A percentile compares a stretch with the other conserved stretches of the same genome.
Evolutionary conservation across 1,139 yeast genomes (phyloP).

Genomic region (Williopsis jadinii): DNA sequence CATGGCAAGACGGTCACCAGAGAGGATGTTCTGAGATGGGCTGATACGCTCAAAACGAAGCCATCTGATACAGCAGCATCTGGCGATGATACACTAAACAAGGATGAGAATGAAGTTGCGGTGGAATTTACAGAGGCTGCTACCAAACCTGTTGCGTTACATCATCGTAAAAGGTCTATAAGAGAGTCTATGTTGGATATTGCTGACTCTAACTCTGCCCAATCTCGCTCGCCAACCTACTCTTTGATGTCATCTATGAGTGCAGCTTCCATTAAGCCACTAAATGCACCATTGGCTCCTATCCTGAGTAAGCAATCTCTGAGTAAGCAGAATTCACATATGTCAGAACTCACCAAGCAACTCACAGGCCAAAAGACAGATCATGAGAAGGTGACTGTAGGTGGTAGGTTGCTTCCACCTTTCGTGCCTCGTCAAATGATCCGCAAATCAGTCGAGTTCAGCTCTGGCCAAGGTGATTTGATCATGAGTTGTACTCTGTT

Average conservation of each 20-base stretch:
- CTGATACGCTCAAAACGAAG: conserved; percentile 9
- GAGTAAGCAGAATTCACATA: conserved; percentile 16
- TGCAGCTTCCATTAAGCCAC: conserved; percentile 8
- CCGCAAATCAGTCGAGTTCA: conserved; percentile 43
- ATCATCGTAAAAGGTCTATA: conserved; percentile 7
- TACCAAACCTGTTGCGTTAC: conserved; percentile 7
- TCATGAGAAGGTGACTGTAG: conserved; percentile 1
- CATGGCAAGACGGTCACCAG: conserved; percentile 28
- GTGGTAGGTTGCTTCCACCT: conserved; percentile 31
- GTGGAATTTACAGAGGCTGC: conserved; percentile 14
- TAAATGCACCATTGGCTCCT: conserved; percentile 10
- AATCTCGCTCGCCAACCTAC: conserved; percentile 18
- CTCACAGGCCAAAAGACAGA: conserved; percentile 16
- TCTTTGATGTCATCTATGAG: conserved; percentile 21
- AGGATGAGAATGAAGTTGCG: conserved; percentile 11
- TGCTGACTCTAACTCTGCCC: conserved; percentile 15
- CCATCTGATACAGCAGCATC: conserved; percentile 4
- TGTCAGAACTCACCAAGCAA: conserved; percentile 20
- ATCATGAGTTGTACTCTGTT: conserved; percentile 56
- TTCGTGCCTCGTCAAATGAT: conserved; percentile 40
- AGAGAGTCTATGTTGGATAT: conserved; percentile 16
- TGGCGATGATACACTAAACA: conserved; percentile 8
- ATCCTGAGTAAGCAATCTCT: conserved; percentile 9
- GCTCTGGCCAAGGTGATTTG: conserved; percentile 58
- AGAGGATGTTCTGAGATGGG: conserved; percentile 25